These are phyloP conservation scores for Paramecium biaurelia DNA, from an alignment of 73 alveolate species.

Conservation along the genomic window DNA sequence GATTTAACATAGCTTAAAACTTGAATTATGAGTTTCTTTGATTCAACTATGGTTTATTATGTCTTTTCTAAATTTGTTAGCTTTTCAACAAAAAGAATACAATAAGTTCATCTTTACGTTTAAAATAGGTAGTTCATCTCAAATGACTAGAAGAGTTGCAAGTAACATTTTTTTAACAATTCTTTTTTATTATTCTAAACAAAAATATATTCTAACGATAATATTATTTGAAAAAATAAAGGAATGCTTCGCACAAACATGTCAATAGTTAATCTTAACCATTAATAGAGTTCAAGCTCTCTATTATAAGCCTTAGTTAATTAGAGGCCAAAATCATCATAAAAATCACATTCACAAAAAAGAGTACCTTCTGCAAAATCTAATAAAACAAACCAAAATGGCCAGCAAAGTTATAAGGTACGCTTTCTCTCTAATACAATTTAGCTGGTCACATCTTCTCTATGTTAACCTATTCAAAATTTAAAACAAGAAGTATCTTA, in stretches of 20 bases:
- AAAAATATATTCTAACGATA: not conserved
- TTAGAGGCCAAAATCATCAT: constrained; percentile 30
- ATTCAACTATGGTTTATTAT: too few species aligned
- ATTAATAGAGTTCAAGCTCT: constrained; percentile 36
- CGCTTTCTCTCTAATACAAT: not conserved
- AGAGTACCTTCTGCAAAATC: constrained; percentile 24
- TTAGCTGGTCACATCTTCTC: constrained; percentile 6
- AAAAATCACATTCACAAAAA: constrained; percentile 25
- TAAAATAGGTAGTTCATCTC: not conserved
- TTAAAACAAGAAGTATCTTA: constrained; percentile 5
- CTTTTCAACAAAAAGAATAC: not conserved
- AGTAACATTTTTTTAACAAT: not conserved
- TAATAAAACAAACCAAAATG: not conserved
- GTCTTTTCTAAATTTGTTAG: not conserved
- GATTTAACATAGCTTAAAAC: not conserved
- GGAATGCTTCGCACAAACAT: constrained; percentile 16
- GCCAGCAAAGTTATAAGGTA: not conserved
- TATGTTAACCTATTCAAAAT: not conserved
- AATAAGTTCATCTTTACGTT: not conserved
- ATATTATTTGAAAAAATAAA: not conserved
- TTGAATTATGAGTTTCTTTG: not conserved
- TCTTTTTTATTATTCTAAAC: not conserved
- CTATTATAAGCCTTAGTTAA: constrained; percentile 16
- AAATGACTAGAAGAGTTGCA: not conserved
- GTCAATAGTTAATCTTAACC: constrained; percentile 29